Evolutionary conservation across 352 stramenopile genomes (phyloP).

Genomic region (Globisporangium cylindrosporum): DNA sequence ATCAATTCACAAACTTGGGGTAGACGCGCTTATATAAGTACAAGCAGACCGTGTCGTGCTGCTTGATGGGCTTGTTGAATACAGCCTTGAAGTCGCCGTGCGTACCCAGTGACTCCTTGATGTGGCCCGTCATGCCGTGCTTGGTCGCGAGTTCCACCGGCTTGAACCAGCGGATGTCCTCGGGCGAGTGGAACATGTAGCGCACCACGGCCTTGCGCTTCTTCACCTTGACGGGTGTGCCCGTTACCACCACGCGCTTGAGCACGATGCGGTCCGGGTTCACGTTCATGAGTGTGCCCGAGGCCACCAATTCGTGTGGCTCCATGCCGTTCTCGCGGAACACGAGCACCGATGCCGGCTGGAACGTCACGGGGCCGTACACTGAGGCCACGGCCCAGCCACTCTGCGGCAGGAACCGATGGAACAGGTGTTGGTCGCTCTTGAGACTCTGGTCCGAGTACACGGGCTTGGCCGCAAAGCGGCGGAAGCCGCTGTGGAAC

Average conservation of each 20-base stretch:
- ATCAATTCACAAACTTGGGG: constrained; percentile 92
- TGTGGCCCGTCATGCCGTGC: constrained; percentile 97
- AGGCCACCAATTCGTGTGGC: constrained; percentile 86
- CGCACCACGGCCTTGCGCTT: constrained; percentile 97
- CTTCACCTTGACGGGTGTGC: constrained; percentile 98
- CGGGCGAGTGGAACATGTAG: constrained; percentile 99
- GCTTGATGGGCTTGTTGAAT: constrained; percentile 99
- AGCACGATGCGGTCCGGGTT: constrained; percentile 97
- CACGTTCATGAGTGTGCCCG: constrained; percentile 93
- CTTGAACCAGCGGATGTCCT: constrained; percentile 99
- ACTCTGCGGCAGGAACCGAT: constrained; percentile 93
- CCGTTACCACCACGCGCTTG: constrained; percentile 98
- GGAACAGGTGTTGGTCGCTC: constrained; percentile 98
- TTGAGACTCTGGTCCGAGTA: constrained; percentile 99
- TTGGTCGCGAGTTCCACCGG: constrained; percentile 97
- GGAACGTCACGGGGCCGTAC: constrained; percentile 95
- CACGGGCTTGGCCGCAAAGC: constrained; percentile 90
- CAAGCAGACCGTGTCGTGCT: constrained; percentile 99
- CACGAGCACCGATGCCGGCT: constrained; percentile 94
- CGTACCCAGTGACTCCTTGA: constrained; percentile 97
- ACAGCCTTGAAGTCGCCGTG: constrained; percentile 99
- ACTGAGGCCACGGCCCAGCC: constrained; percentile 90
- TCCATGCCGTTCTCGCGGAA: constrained; percentile 74
- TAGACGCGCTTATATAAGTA: constrained; percentile 99
- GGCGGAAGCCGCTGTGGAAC: constrained; percentile 97